phyloP scores from a whole-genome alignment of 1,139 yeast species.

The Tardiomyces depauwii region DNA sequence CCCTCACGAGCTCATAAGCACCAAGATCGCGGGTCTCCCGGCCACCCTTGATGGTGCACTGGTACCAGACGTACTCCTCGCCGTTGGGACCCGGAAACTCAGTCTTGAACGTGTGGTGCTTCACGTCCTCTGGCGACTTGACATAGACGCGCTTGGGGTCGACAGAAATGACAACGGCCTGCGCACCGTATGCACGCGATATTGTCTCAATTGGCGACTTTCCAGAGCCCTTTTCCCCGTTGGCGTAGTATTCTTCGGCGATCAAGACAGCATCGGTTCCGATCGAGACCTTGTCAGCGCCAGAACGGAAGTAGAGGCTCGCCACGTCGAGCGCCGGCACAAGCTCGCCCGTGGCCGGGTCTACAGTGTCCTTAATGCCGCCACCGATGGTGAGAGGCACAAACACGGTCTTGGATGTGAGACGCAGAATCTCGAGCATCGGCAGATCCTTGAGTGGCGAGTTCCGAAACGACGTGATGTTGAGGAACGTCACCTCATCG shows the following conservation, averaged over 20 bases:
- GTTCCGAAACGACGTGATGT: conserved; percentile 89
- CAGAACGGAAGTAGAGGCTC: conserved; percentile 79
- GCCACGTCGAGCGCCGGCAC: conserved; percentile 89
- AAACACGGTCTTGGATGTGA: conserved; percentile 80
- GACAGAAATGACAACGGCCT: conserved; percentile 94
- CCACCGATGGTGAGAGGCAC: conserved; percentile 98
- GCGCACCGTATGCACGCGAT: conserved; percentile 83
- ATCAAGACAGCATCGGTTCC: conserved; percentile 95
- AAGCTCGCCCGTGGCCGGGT: conserved; percentile 57
- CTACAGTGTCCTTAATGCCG: conserved; percentile 82
- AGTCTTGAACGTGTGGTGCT: conserved; percentile 48
- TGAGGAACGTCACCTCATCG: conserved; percentile 88
- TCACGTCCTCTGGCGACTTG: conserved; percentile 43
- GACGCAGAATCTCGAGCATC: conserved; percentile 77
- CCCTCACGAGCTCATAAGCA: conserved; percentile 76
- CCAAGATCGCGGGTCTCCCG: conserved; percentile 84
- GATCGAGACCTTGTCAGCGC: conserved; percentile 95
- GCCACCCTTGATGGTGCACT: conserved; percentile 94
- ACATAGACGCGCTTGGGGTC: conserved; percentile 88
- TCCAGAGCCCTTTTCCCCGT: conserved; percentile 51
- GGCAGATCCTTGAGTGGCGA: conserved; percentile 89
- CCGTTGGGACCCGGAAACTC: conserved; percentile 67
- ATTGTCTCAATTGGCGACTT: conserved; percentile 83
- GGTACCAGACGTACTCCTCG: conserved; percentile 81
- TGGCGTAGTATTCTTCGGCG: conserved; percentile 67